A percentile compares a stretch with the other conserved stretches of the same genome.
Evolutionary conservation across 768 basidiomycete species (phyloP).

Genomic region (Russula sp.): DNA sequence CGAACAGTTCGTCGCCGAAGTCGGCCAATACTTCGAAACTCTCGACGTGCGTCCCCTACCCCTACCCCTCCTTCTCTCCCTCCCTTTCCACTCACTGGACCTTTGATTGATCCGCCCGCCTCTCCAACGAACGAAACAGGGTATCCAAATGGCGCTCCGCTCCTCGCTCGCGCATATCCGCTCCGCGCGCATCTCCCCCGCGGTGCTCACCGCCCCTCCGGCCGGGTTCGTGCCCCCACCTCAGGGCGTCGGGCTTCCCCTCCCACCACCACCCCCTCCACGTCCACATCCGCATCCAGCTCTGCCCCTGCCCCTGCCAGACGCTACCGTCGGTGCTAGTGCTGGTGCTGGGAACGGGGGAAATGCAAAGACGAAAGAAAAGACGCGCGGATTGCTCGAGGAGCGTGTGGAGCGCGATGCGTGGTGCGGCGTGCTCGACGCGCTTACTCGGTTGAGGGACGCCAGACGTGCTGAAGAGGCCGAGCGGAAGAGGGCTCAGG

Average conservation of each 20-base stretch:
- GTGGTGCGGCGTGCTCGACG: conserved; percentile 68
- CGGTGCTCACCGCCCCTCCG: conserved; percentile 79
- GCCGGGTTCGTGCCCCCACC: conserved; percentile 70
- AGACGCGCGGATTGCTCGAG: conserved; percentile 66
- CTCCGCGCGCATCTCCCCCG: conserved; percentile 76
- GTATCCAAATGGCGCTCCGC: conserved; percentile 68
- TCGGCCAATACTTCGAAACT: conserved; percentile 80
- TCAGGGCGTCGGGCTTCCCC: conserved; percentile 70
- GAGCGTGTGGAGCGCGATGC: conserved; percentile 70
- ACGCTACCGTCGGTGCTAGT: conserved; percentile 26
- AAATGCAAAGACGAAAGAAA: conserved; percentile 11
- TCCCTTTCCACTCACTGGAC: neutral
- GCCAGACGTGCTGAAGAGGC: conserved; percentile 1
- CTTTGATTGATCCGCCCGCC: neutral
- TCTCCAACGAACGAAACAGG: conserved; percentile 33
- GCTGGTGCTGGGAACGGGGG: neutral
- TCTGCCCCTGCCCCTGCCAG: neutral
- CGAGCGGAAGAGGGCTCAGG: neutral
- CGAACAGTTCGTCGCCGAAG: conserved; percentile 79
- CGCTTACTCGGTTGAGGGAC: conserved; percentile 36
- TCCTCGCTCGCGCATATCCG: conserved; percentile 80
- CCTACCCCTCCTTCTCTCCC: neutral
- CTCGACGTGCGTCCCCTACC: conserved; percentile 51
- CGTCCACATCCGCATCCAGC: conserved; percentile 21
- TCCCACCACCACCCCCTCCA: neutral